A percentile compares a stretch with the other conserved stretches of the same genome.
These are phyloP conservation scores for Backusella liffmaniae DNA, from an alignment of 192 early-diverging fungal species.

Conservation along the genomic window DNA sequence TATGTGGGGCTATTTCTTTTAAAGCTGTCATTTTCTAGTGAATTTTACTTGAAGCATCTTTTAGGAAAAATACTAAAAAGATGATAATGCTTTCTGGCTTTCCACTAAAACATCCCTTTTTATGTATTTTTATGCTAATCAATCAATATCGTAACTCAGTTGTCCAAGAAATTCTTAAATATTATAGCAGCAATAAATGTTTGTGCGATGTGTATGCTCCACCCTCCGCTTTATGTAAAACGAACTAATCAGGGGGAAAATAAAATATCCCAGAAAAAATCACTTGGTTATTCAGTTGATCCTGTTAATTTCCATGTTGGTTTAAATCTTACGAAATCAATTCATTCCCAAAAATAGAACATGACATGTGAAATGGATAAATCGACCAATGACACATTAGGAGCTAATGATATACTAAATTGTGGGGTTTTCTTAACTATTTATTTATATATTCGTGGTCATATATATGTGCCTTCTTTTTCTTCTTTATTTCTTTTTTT, in stretches of 20 bases:
- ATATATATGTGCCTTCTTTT: neutral
- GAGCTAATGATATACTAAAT: neutral
- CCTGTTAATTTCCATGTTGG: neutral
- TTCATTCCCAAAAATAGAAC: neutral
- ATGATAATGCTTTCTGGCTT: neutral
- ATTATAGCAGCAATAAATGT: neutral
- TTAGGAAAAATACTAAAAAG: neutral
- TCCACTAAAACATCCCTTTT: neutral
- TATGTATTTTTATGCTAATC: neutral
- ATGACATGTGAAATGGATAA: neutral
- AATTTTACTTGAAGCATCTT: neutral
- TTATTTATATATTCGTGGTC: neutral
- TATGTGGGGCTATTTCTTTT: neutral
- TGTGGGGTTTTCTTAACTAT: neutral
- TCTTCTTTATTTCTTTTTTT: neutral
- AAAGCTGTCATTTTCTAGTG: neutral
- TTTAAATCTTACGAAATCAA: slow-evolving; percentile 8
- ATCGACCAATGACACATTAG: neutral
- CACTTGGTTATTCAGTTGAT: slow-evolving; percentile 8
- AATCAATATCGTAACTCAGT: neutral
- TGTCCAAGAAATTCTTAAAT: neutral
- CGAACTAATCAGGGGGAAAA: neutral
- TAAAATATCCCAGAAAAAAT: neutral
- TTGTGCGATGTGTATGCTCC: neutral
- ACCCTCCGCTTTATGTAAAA: neutral